These are phyloP conservation scores for Eurotiales sp. DNA, from an alignment of 2,329 filamentous ascomycete genomes.

Conservation along the genomic window DNA sequence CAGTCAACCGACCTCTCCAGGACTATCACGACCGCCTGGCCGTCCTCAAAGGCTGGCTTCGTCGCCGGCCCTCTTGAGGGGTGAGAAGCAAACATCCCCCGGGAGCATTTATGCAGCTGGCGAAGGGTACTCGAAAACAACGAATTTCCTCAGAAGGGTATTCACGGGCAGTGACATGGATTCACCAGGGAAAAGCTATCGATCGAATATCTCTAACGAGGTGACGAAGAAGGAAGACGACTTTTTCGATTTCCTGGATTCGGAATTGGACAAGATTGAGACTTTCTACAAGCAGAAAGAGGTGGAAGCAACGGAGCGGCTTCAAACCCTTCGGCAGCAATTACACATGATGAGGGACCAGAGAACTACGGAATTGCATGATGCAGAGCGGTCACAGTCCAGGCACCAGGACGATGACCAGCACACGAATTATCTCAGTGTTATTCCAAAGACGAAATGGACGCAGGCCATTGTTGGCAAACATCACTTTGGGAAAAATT, in stretches of 20 bases:
- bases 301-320: constrained; percentile 70
- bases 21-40: constrained; percentile 14
- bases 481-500: constrained; percentile 53
- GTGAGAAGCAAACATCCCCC: background rate
- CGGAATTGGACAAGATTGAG: constrained; percentile 87
- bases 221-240: constrained; percentile 73
- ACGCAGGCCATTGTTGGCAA: constrained; percentile 43
- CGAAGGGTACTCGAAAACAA: constrained; percentile 17
- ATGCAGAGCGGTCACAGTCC: constrained; percentile 30
- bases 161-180: constrained; percentile 35
- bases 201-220: constrained; percentile 57
- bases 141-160: constrained; percentile 37
- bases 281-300: constrained; percentile 86
- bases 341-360: constrained; percentile 89
- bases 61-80: constrained; percentile 5
- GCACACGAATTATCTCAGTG: constrained; percentile 22
- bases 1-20: constrained; percentile 20
- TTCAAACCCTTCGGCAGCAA: constrained; percentile 71
- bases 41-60: constrained; percentile 8
- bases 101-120: constrained; percentile 1
- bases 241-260: constrained; percentile 81
- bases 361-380: constrained; percentile 67
- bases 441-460: constrained; percentile 27
- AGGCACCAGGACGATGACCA: constrained; percentile 21
- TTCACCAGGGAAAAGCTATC: constrained; percentile 45